Base-by-base conservation (phyloP, 148 eudicot genomes). In the Chenopodium suecicum region DNA sequence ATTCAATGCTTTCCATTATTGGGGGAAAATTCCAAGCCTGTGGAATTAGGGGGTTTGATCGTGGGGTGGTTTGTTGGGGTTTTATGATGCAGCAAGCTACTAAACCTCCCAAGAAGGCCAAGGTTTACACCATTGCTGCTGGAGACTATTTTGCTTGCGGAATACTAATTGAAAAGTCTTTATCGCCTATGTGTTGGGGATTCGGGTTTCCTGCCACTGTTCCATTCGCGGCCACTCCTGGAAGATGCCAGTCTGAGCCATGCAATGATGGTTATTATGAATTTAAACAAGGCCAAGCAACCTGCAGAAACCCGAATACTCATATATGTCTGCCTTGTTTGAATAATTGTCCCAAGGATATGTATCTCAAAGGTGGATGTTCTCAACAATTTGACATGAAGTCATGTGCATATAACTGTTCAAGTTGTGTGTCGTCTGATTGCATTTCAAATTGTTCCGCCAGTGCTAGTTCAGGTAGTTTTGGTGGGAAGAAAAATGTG, bases 121-220 rank as follows among this genome's bases (percentile, higher is more conserved):
- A 77, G 78, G 86, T 94, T 56, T 94, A 89, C 64, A 86, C 87
- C 68, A 86, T 95, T 47, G 88, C 90, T 31, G 94, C 97, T 0
- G 99, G 98, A 52, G 99, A 95, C 82, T 95, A 95, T 78, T 95
- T 94, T 84, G 86, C 94, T n/a, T 95, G 99, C 77, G 99, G 98
- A 19, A 74, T 91, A 50, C 86, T 86, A 14, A 89, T 90, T 3
- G 87, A 85, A 77, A 88, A 80, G 44, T 85, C 92, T 4, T 86
- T 90, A 0, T 72, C 77, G 9, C 93, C 97, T 1, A 75, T 88
- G 69, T 95, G 98, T 84, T 95, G 98, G 98, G 98, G 98, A 13
- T 83, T 44, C 7, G 94, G 90, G 1, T 91, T 95, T 76, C 98
- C 98, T 1, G 23, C 92, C 1, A 81, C 93, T 31, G 82, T 91